Conservation (phyloP, 495 filamentous ascomycete genomes). For the Lepidopterella palustris region DNA sequence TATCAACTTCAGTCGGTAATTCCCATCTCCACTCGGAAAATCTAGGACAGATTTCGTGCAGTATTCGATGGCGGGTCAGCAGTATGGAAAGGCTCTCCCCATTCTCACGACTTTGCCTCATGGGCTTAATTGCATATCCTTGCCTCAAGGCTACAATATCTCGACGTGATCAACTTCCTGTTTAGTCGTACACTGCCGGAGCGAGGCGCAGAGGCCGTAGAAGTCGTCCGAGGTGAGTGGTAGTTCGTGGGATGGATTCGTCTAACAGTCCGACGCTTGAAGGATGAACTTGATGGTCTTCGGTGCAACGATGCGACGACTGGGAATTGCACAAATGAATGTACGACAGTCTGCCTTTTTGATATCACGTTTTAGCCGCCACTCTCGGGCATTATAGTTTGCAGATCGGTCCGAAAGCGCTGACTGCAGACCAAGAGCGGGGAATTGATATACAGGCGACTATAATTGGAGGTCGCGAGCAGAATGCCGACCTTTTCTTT, state of each 20-base stretch:
- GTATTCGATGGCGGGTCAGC: background rate
- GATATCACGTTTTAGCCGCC: constrained; percentile 22
- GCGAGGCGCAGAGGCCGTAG: background rate
- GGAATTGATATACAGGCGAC: background rate
- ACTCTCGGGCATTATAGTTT: background rate
- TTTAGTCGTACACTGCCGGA: background rate
- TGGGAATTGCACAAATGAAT: background rate
- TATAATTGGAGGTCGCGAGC: background rate
- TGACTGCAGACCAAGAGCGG: background rate
- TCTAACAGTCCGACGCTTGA: background rate
- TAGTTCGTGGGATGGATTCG: background rate
- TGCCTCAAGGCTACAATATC: background rate
- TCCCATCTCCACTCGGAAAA: background rate
- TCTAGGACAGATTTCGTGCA: background rate
- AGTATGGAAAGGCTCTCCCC: background rate
- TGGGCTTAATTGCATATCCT: background rate
- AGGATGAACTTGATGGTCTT: background rate
- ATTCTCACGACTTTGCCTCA: background rate
- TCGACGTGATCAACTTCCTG: background rate
- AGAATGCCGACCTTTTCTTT: background rate
- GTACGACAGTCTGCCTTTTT: no score
- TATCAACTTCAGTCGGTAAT: background rate
- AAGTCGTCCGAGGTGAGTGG: background rate
- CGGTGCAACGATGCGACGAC: background rate
- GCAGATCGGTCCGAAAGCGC: background rate